A percentile compares a stretch with the other conserved stretches of the same genome.
These are phyloP conservation scores for Pyrenophora tritici-repentis DNA, from an alignment of 2,329 filamentous ascomycete species.

Conservation along the genomic window DNA sequence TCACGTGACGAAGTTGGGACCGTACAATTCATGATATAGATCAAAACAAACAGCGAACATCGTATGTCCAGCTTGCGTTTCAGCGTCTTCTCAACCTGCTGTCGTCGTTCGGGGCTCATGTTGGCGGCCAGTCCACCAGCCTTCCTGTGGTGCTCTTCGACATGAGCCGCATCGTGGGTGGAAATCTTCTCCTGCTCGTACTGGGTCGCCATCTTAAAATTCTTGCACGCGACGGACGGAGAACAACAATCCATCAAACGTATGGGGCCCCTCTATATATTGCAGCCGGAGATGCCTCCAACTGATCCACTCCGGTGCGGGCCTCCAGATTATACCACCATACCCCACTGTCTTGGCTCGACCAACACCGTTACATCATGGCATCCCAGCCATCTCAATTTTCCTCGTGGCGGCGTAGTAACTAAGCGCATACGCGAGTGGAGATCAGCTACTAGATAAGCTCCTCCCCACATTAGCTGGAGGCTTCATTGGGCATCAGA, in stretches of 20 bases:
- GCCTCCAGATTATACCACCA: conserved; percentile 7
- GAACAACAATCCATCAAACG: background rate
- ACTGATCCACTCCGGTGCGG: conserved; percentile 2
- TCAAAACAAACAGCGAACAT: conserved; percentile 42
- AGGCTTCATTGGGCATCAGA: background rate
- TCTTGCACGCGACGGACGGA: background rate
- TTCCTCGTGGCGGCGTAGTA: background rate
- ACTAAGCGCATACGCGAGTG: background rate
- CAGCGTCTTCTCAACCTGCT: conserved; percentile 40
- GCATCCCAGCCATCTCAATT: background rate
- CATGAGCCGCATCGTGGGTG: conserved; percentile 9
- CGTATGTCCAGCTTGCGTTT: conserved; percentile 42
- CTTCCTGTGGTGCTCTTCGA: conserved; percentile 13
- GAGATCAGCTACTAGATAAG: background rate
- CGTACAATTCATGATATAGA: conserved; percentile 45
- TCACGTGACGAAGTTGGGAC: conserved; percentile 7
- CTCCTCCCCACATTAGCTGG: conserved; percentile 1
- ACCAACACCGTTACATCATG: conserved; percentile 11
- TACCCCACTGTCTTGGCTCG: conserved; percentile 10
- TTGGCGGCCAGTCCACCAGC: conserved; percentile 23
- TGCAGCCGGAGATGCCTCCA: background rate
- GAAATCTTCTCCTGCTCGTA: conserved; percentile 14
- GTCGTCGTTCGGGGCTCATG: conserved; percentile 38
- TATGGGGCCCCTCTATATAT: conserved; percentile 8
- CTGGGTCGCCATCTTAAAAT: conserved; percentile 11